Base-by-base conservation (phyloP, 257 asterid species). In the Salvia miltiorrhiza region DNA sequence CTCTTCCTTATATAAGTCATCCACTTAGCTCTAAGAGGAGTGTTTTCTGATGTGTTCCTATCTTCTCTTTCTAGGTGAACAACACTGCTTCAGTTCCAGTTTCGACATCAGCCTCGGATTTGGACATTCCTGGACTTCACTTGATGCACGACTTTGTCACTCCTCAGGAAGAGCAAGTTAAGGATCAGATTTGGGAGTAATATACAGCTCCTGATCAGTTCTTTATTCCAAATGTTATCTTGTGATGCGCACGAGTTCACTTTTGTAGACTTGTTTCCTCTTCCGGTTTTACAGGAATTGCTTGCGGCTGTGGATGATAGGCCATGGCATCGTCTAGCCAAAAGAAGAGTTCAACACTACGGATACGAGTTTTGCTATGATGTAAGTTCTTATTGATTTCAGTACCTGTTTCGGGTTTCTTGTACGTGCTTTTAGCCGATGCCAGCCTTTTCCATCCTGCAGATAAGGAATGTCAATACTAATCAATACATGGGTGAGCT, bases 321-420 rank as follows among this genome's bases (percentile, higher is more conserved):
- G 73, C 84, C 86, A 9, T 93, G 97, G 97, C 82, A 81, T 44
- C 84, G 78, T 70, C 99, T 93, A 69, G 97, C 97, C 65, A 93
- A 88, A 85, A 82, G 99, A 86, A 77, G 95, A 76, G 97, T 93
- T 79, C 97, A 93, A 71, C 99, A 93, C 77, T 85, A 88, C 55
- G 97, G 99, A 77, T 93, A 87, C 32, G 97, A 85, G 81, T 90
- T 93, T 69, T 69, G 89, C 78, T 93, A 93, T 77, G 88, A 77
- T 70, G 97, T 93, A 76, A 85, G 92, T 78, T 63, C 65, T 39
- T 54, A 24, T 21, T 21, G 13, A 50, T 66, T 45, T 60, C 19
- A 40, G n/a, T 23, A 13, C 57, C 39, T 65, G 35, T 37, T 56
- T 26, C 32, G 8, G 9, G 50, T 43, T 68, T 70, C 57, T 59